Evolutionary conservation across 2,329 filamentous ascomycete species (phyloP).

Genomic region (Clarireedia monteithiana): DNA sequence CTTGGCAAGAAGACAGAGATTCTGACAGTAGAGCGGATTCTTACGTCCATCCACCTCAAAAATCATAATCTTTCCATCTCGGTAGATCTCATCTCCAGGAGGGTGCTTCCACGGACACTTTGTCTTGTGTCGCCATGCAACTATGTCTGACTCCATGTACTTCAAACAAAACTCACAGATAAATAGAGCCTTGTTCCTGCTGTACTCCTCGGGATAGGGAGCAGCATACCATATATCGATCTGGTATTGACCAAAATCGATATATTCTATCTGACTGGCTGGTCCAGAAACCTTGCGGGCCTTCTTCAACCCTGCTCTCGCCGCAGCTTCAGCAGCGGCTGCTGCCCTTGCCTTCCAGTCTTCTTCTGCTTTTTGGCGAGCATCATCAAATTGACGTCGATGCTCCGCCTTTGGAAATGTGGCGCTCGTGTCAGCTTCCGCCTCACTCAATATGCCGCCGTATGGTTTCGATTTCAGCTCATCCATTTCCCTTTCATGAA

Average conservation of each 20-base stretch:
- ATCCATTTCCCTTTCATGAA: slow-evolving; percentile 82
- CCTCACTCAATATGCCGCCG: slow-evolving; percentile 82
- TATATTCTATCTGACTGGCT: slow-evolving; percentile 95
- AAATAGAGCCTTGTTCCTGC: slow-evolving; percentile 90
- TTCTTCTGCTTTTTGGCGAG: slow-evolving; percentile 84
- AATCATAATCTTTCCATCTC: slow-evolving; percentile 82
- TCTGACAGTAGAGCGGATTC: slow-evolving; percentile 97
- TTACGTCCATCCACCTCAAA: slow-evolving; percentile 97
- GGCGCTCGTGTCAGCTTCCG: slow-evolving; percentile 83
- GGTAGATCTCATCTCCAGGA: slow-evolving; percentile 95
- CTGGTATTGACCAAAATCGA: slow-evolving; percentile 95
- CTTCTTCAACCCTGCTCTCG: slow-evolving; percentile 55
- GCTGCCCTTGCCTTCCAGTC: slow-evolving; percentile 71
- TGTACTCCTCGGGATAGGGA: slow-evolving; percentile 97
- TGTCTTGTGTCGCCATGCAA: slow-evolving; percentile 93
- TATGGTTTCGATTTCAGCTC: slow-evolving; percentile 91
- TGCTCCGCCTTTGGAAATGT: slow-evolving; percentile 77
- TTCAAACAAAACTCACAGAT: slow-evolving; percentile 99
- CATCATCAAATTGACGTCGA: slow-evolving; percentile 79
- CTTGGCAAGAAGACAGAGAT: slow-evolving; percentile 91
- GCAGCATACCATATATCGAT: slow-evolving; percentile 99
- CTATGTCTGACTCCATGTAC: slow-evolving; percentile 99
- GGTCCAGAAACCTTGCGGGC: slow-evolving; percentile 72
- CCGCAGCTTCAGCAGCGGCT: slow-evolving; percentile 59
- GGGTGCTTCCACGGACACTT: slow-evolving; percentile 97